phyloP scores from a whole-genome alignment of 805 yeast genomes.

The Candida coquimbonensis region DNA sequence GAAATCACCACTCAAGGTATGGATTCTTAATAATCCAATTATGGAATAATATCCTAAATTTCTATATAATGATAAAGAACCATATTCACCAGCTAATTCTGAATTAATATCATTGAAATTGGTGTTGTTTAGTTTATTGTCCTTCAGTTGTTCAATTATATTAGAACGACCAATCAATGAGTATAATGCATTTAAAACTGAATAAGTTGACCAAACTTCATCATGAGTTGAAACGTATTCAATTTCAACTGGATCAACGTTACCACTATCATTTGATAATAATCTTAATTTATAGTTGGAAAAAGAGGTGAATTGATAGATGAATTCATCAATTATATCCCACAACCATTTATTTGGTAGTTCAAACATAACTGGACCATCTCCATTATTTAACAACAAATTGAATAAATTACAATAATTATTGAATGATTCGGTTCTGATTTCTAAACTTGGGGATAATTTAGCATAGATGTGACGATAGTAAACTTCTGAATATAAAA shows the following conservation, averaged over 20 bases:
- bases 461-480: constrained; percentile 43
- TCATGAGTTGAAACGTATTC: constrained; percentile 30
- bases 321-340: constrained; percentile 47
- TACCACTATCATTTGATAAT: constrained; percentile 19
- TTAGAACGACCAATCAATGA: constrained; percentile 36
- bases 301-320: constrained; percentile 42
- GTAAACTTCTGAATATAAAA: constrained; percentile 42
- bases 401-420: constrained; percentile 44
- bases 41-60: constrained; percentile 41
- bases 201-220: constrained; percentile 40
- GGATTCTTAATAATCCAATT: constrained; percentile 43
- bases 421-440: constrained; percentile 39
- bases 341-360: constrained; percentile 43
- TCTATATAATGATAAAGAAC: constrained; percentile 35
- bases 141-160: constrained; percentile 33
- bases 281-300: constrained; percentile 34
- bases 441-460: constrained; percentile 35
- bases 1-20: constrained; percentile 43
- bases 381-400: constrained; percentile 34
- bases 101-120: constrained; percentile 7
- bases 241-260: constrained; percentile 27
- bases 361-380: constrained; percentile 38
- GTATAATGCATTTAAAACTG: constrained; percentile 42
- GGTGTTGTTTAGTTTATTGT: constrained; percentile 17
- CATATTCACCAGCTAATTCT: constrained; percentile 37